Percentiles rank a stretch among this genome's conserved stretches.
Evolutionary conservation across 2,329 filamentous ascomycete species (phyloP).

Genomic region (Aspergillus bombycis): DNA sequence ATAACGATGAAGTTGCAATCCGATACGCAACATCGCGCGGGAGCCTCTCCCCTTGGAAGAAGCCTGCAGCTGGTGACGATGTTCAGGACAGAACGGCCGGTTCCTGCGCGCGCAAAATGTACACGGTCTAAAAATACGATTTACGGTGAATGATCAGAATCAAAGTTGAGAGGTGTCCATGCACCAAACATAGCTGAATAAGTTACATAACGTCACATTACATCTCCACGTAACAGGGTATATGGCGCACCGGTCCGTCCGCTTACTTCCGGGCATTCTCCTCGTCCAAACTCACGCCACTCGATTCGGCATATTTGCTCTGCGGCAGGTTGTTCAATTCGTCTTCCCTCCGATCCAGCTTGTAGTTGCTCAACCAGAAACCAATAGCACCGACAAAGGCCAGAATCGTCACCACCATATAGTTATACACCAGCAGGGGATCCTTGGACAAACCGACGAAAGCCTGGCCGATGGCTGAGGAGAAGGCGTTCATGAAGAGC

Average conservation of each 20-base stretch:
- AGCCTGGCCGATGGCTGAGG: constrained; percentile 71
- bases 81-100: background rate
- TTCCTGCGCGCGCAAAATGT: background rate
- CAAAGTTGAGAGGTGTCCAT: background rate
- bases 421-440: constrained; percentile 73
- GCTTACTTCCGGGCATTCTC: constrained; percentile 14
- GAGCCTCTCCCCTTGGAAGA: no score
- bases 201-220: constrained; percentile 1
- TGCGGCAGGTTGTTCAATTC: constrained; percentile 57
- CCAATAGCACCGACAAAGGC: constrained; percentile 63
- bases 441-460: constrained; percentile 65
- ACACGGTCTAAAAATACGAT: background rate
- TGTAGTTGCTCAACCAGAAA: constrained; percentile 71
- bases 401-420: constrained; percentile 64
- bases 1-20: no score
- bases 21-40: no score
- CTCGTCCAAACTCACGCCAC: constrained; percentile 15
- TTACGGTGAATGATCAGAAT: background rate
- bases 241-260: background rate
- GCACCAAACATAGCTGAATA: background rate
- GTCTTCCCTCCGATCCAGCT: constrained; percentile 70
- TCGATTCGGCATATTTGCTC: constrained; percentile 21
- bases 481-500: constrained; percentile 71
- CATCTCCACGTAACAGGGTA: background rate
- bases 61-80: background rate